phyloP scores from a whole-genome alignment of 2,329 filamentous ascomycete genomes.

The Meredithiella fracta region DNA sequence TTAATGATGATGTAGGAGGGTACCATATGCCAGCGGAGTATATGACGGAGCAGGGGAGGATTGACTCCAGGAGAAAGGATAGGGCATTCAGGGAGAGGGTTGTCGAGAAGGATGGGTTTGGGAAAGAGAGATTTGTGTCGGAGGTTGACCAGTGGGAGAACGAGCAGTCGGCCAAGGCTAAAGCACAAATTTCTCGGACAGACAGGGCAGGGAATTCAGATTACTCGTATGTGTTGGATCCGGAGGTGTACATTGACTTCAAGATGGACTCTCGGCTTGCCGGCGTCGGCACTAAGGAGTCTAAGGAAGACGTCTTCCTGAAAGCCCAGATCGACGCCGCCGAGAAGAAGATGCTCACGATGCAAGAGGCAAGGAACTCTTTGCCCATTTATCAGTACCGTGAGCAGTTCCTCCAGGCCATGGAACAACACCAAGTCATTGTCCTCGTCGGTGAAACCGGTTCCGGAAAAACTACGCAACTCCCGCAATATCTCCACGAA shows the following conservation, averaged over 20 bases:
- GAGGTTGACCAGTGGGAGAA: slow-evolving; percentile 94
- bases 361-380: slow-evolving; percentile 80
- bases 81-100: slow-evolving; percentile 83
- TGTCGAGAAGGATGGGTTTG: slow-evolving; percentile 71
- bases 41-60: slow-evolving; percentile 82
- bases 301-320: slow-evolving; percentile 61
- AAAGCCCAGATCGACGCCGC: slow-evolving; percentile 73
- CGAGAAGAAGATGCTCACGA: slow-evolving; percentile 72
- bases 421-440: slow-evolving; percentile 72
- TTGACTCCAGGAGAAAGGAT: slow-evolving; percentile 73
- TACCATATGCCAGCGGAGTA: slow-evolving; percentile 92
- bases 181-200: slow-evolving; percentile 61
- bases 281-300: slow-evolving; percentile 54
- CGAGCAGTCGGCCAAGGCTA: slow-evolving; percentile 76
- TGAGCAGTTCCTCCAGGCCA: slow-evolving; percentile 69
- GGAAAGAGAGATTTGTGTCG: slow-evolving; percentile 76
- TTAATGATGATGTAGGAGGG: slow-evolving; percentile 83
- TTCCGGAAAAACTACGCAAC: slow-evolving; percentile 86
- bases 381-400: slow-evolving; percentile 81
- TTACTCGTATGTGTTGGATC: slow-evolving; percentile 88
- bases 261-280: slow-evolving; percentile 56
- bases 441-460: slow-evolving; percentile 93
- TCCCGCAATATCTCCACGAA: slow-evolving; percentile 87
- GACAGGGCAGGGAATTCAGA: slow-evolving; percentile 53
- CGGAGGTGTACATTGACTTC: slow-evolving; percentile 75